Evolutionary conservation across 805 yeast species (phyloP), one percentile per base, ranked within the genome.

Genomic region (Kodamaea nitidulidarum): DNA sequence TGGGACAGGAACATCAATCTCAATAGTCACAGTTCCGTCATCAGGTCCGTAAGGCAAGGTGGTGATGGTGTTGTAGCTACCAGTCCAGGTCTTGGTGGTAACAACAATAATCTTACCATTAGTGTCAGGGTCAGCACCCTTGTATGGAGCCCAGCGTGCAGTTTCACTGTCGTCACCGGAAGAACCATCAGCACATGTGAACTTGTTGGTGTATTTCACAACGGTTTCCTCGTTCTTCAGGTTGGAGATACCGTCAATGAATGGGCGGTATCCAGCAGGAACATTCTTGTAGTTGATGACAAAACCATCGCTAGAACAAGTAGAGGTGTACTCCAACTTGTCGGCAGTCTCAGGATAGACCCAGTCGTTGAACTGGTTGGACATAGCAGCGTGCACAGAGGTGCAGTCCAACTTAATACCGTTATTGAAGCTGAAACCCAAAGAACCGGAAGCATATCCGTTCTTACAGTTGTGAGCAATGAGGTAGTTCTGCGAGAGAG

Each of bases 261-360:
- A 54, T 6, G 56, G 54, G 15, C 57, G 41, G 39, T 44, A 54
- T 2, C 63, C 64, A 4, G 60, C 58, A 2, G 63, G 61, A 28
- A 59, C 30, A 38, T 51, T 55, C n/a, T 24, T 18, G 41, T 49
- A 57, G 15, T 26, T 22, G 17, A 41, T 21, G 4, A 7, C 9
- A 18, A 25, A 15, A 3, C 26, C n/a, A 7, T 10, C 15, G 11
- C 32, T 7, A 11, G 22, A 15, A 38, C 45, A 44, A n/a, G 36
- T n/a, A 4, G 26, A 14, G 12, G 39, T 38, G 32, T 29, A 41
- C 9, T 16, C 21, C 15, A 44, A 41, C 10, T 10, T 24, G 6
- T 25, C 21, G 9, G 32, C 28, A 7, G 21, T 32, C 31, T 25
- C 16, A 12, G 43, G 43, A 12, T 22, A 32, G 18, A 12, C 11